These are phyloP conservation scores for Helianthus annuus DNA, from an alignment of 129 eudicot species.

Conservation along the genomic window DNA sequence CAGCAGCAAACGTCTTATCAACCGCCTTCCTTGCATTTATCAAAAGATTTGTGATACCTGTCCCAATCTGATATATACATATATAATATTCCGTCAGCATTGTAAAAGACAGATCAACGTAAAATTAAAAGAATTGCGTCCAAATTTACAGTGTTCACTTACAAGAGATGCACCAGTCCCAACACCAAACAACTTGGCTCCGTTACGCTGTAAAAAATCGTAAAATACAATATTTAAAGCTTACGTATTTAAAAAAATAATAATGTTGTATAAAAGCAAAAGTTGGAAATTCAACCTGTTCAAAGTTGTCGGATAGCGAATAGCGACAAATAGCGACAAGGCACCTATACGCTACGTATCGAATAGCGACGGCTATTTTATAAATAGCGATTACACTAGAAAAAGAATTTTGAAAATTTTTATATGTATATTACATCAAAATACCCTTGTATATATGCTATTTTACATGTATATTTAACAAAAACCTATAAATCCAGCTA, in stretches of 20 bases:
- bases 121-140: background rate
- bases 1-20: conserved; percentile 68
- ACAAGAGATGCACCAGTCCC: conserved; percentile 94
- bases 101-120: background rate
- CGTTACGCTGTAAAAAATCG: conserved; percentile 69
- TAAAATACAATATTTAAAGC: conserved; percentile 16
- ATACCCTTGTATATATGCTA: too few species aligned
- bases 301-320: too few species aligned
- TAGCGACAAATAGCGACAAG: too few species aligned
- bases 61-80: conserved; percentile 65
- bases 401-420: too few species aligned
- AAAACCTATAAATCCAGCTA: too few species aligned
- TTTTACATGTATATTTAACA: too few species aligned
- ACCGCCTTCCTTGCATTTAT: conserved; percentile 68
- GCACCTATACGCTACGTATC: too few species aligned
- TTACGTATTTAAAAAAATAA: background rate
- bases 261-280: background rate
- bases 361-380: too few species aligned
- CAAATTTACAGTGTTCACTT: conserved; percentile 34
- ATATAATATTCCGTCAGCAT: conserved; percentile 22
- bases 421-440: too few species aligned
- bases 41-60: conserved; percentile 75
- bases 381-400: too few species aligned
- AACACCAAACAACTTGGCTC: conserved; percentile 86
- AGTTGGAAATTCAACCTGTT: background rate